phyloP scores from a whole-genome alignment of 192 early-diverging fungal species.

The Backusella westeae region DNA sequence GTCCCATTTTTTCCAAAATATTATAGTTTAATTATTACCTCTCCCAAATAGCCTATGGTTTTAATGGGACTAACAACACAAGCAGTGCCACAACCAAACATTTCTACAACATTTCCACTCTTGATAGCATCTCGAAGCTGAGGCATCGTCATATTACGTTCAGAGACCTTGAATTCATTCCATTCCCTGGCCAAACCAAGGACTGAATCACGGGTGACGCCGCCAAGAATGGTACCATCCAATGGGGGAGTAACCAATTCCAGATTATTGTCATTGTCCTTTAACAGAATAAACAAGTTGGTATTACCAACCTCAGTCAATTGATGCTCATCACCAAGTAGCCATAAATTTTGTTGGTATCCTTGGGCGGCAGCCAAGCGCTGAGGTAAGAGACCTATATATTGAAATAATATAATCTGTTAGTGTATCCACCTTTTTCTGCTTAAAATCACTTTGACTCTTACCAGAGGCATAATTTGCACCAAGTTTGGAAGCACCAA shows the following conservation, averaged over 20 bases:
- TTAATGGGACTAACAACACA: slow-evolving; percentile 94
- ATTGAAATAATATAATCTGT: not conserved
- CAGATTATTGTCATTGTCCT: slow-evolving; percentile 72
- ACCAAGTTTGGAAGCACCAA: slow-evolving; percentile 90
- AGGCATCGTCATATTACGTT: slow-evolving; percentile 80
- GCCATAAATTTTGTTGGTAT: slow-evolving; percentile 93
- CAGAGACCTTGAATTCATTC: slow-evolving; percentile 87
- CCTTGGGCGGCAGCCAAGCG: slow-evolving; percentile 84
- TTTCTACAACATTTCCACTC: slow-evolving; percentile 79
- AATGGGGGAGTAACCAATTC: slow-evolving; percentile 91
- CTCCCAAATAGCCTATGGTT: slow-evolving; percentile 74
- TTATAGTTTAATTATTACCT: slow-evolving; percentile 1
- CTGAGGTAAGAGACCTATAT: slow-evolving; percentile 58
- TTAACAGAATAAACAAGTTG: slow-evolving; percentile 93
- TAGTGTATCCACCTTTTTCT: not conserved
- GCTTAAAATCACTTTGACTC: not conserved
- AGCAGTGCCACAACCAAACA: slow-evolving; percentile 96
- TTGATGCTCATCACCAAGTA: slow-evolving; percentile 82
- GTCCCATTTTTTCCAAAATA: not conserved
- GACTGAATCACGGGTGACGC: slow-evolving; percentile 94
- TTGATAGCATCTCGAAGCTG: slow-evolving; percentile 74
- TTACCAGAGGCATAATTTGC: slow-evolving; percentile 86
- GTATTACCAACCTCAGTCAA: slow-evolving; percentile 97
- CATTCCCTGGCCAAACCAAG: slow-evolving; percentile 72
- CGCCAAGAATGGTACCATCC: slow-evolving; percentile 95